Conservation (phyloP, 768 basidiomycete genomes). For the Tylopilus vinaceipallidus region DNA sequence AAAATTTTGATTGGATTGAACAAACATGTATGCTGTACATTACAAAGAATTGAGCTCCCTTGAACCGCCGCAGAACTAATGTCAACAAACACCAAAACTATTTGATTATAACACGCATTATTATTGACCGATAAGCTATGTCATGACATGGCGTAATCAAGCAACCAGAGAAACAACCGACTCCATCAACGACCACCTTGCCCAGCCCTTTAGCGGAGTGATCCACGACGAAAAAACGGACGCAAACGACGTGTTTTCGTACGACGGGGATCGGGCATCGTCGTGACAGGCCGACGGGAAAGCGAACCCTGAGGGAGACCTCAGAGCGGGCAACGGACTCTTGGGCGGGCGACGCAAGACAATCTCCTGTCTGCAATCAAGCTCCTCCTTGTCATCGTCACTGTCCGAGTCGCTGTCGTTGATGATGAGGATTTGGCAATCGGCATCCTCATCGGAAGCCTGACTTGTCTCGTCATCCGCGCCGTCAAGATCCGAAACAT, state of each 20-base stretch:
- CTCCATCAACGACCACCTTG: conserved; percentile 15
- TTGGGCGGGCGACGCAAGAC: neutral
- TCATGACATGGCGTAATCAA: neutral
- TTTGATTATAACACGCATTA: too few relatives aligned
- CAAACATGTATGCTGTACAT: too few relatives aligned
- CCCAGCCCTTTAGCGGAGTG: conserved; percentile 9
- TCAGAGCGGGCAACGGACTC: conserved; percentile 9
- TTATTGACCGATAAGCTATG: neutral
- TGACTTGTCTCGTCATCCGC: neutral
- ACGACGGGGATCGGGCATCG: conserved; percentile 13
- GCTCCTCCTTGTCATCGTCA: neutral
- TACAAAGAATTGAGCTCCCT: too few relatives aligned
- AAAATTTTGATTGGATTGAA: too few relatives aligned
- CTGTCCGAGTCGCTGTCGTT: conserved; percentile 1
- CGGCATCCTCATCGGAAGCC: neutral
- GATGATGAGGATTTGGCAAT: conserved; percentile 8
- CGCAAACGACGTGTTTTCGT: conserved; percentile 5
- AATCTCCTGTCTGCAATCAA: neutral
- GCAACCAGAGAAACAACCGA: conserved; percentile 13
- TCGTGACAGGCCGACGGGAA: conserved; percentile 7
- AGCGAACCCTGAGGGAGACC: conserved; percentile 6
- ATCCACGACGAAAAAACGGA: conserved; percentile 21
- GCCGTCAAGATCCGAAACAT: neutral
- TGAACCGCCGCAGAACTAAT: too few relatives aligned
- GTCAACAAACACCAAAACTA: too few relatives aligned